Base-by-base conservation (phyloP, 768 basidiomycete species). In the Chlorophyllum brunneum region DNA sequence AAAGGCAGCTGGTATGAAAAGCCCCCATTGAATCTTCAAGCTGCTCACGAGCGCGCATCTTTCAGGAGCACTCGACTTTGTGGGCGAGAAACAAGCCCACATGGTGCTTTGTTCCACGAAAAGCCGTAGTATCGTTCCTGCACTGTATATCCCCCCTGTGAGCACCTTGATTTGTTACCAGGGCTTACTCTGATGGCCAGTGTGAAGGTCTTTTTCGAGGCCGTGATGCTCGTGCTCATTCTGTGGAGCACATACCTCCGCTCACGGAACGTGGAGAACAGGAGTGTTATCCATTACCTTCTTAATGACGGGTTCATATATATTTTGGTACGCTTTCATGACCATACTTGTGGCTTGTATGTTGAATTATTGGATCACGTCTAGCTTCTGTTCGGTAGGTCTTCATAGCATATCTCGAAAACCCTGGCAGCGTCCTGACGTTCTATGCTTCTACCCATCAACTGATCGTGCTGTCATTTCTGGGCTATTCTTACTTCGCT, bases 351-450 rank as follows among this genome's bases (percentile, higher is more conserved):
- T 23, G 24, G 8, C 9, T 2, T 20, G 48, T 6, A 4, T 10
- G 11, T 9, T 40, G 38, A 38, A 13, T 40, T 20, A 13, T 16
- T n/a, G 6, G 5, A 29, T 23, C 13, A n/a, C 20, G 10, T n/a
- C 16, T 29, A 49, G 48, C 36, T 49, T 30, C 48, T 49, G 23
- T 49, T 49, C 23, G 7, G 48, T 49, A 40, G 36, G 48, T 49
- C 36, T 13, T 13, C 39, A 9, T 31, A 31, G 20, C n/a, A 39
- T 27, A 20, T 13, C 24, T 30, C 9, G 16, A 13, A 29, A 18
- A 26, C 9, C 15, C 20, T 18, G 20, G 29, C 45, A 36, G n/a
- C 20, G 15, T 16, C 15, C 18, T 20, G 2, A 27, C 31, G 20
- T 26, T 34, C 16, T 20, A 5, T 34, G 13, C 30, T 16, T 11